Evolutionary conservation across 2,329 filamentous ascomycete species (phyloP).

Genomic region (Gremmenia infestans): DNA sequence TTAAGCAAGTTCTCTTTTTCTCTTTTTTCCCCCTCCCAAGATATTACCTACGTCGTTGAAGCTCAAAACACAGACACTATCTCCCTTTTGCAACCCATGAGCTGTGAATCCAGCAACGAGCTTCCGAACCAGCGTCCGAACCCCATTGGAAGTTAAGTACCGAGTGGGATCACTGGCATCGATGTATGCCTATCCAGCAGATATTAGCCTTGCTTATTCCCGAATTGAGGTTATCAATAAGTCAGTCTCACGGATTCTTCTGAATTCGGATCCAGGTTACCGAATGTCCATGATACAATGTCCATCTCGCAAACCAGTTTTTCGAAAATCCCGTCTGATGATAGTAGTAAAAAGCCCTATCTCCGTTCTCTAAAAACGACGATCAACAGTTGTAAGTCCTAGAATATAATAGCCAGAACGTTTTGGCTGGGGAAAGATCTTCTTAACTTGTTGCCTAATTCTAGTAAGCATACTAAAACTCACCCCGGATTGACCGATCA

Average conservation of each 20-base stretch:
- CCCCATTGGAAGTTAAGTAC: slow-evolving; percentile 4
- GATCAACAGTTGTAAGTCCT: no score
- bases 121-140: slow-evolving; percentile 4
- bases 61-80: slow-evolving; percentile 14
- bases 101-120: slow-evolving; percentile 12
- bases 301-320: background rate
- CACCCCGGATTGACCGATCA: no score
- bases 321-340: no score
- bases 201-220: background rate
- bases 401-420: no score
- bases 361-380: no score
- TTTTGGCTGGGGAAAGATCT: no score
- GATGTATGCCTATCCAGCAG: slow-evolving; percentile 3
- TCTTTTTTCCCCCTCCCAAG: background rate
- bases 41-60: slow-evolving; percentile 14
- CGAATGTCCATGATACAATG: slow-evolving; percentile 6
- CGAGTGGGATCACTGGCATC: background rate
- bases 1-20: no score
- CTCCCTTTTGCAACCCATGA: slow-evolving; percentile 11
- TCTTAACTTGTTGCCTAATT: no score
- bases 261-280: background rate
- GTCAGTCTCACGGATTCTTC: slow-evolving; percentile 4
- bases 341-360: no score
- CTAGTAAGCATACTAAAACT: no score
- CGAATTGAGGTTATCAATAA: background rate